Percentiles rank a stretch among this genome's conserved stretches.
Conservation (phyloP, 495 filamentous ascomycete genomes). For the Hypomontagnella submonticulosa region DNA sequence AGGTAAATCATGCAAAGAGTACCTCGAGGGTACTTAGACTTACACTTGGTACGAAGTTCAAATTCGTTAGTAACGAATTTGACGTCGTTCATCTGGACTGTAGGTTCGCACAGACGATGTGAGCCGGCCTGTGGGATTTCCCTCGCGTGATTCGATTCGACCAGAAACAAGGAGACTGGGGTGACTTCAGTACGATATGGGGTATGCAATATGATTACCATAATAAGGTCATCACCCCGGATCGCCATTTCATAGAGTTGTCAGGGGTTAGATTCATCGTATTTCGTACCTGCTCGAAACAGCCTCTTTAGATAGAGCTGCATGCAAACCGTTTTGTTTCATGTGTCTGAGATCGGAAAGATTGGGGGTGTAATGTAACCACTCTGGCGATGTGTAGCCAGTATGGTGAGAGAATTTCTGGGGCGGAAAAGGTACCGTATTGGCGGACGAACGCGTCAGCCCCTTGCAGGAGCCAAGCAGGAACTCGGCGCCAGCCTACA, state of each 20-base stretch:
- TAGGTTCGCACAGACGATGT: conserved; percentile 12
- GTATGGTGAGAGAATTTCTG: neutral
- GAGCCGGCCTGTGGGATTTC: neutral
- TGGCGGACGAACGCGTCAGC: conserved; percentile 27
- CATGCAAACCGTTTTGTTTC: conserved; percentile 32
- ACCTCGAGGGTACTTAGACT: no score
- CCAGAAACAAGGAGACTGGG: conserved; percentile 7
- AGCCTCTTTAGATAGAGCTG: conserved; percentile 15
- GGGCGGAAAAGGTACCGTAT: conserved; percentile 10
- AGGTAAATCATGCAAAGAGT: no score
- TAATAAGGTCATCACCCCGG: conserved; percentile 14
- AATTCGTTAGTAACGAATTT: no score
- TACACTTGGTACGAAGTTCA: no score
- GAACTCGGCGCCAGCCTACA: conserved; percentile 19
- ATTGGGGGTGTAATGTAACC: conserved; percentile 37
- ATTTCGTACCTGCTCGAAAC: neutral
- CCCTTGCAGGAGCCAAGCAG: conserved; percentile 13
- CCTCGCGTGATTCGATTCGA: conserved; percentile 22
- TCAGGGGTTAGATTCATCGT: conserved; percentile 4
- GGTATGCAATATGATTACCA: neutral
- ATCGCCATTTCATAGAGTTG: conserved; percentile 26
- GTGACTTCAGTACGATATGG: conserved; percentile 17
- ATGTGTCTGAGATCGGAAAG: conserved; percentile 17
- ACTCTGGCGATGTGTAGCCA: neutral
- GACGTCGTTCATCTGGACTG: conserved; percentile 9